A percentile compares a stretch with the other conserved stretches of the same genome.
These are phyloP conservation scores for Candida smagusa DNA, from an alignment of 1,139 yeast species.

Conservation along the genomic window DNA sequence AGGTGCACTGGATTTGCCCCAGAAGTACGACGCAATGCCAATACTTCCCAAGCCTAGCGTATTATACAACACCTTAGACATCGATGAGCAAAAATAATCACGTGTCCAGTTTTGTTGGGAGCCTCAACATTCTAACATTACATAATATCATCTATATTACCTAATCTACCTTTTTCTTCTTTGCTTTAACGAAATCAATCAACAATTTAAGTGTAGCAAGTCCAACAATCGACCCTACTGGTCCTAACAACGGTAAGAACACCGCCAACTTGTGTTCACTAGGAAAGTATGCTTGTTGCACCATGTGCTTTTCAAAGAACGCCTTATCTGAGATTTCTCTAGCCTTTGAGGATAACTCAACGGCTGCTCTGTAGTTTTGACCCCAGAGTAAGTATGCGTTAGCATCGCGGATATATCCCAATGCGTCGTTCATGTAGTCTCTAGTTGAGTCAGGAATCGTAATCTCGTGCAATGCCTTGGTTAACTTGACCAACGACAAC, in stretches of 20 bases:
- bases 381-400: constrained; percentile 11
- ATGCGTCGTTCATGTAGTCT: constrained; percentile 41
- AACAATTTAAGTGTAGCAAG: constrained; percentile 49
- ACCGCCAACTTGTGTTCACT: constrained; percentile 94
- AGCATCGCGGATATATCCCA: constrained; percentile 30
- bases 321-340: constrained; percentile 65
- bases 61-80: constrained; percentile 31
- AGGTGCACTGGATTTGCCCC: constrained; percentile 32
- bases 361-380: constrained; percentile 43
- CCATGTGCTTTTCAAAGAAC: constrained; percentile 91
- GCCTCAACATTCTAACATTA: not conserved
- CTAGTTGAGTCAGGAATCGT: constrained; percentile 74
- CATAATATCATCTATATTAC: not conserved
- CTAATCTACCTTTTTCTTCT: constrained; percentile 6
- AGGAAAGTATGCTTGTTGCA: constrained; percentile 91
- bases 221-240: constrained; percentile 65
- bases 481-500: constrained; percentile 65
- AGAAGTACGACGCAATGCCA: constrained; percentile 43
- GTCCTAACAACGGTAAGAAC: constrained; percentile 85
- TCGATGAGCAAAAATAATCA: constrained; percentile 7
- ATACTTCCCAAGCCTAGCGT: constrained; percentile 36
- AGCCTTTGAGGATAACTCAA: constrained; percentile 54
- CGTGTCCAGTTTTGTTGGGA: not conserved
- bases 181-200: constrained; percentile 19
- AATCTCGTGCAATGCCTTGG: constrained; percentile 68